Base-by-base conservation (phyloP, 352 stramenopile genomes). In the Globisporangium echinulatum region DNA sequence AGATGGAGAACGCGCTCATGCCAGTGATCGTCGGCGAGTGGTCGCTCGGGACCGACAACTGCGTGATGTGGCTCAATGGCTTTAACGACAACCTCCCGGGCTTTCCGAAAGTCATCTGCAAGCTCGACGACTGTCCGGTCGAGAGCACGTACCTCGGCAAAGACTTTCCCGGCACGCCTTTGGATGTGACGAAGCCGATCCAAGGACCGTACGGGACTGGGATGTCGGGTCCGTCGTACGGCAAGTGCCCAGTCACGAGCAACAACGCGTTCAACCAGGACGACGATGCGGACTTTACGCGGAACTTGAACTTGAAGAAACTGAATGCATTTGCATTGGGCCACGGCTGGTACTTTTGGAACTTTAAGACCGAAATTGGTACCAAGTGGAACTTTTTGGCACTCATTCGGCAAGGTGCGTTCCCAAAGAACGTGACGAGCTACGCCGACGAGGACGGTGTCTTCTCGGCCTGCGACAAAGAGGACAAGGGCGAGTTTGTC, bases 331-430 rank as follows among this genome's bases (percentile, higher is more conserved):
- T 96, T 61, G 83, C 80, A 0, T 71, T 96, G 37, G 90, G 88
- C 36, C 90, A 98, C 71, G 93, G 92, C n/a, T 96, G 90, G 71
- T 97, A 96, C 77, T 98, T 97, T 66, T 97, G 90, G 93, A 98
- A 97, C 65, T 98, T 97, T 71, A 88, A 95, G 62, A 97, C 90
- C 1, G 93, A 98, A 68, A 68, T 97, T 11, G 88, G 89, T 44
- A 80, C 85, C 17, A 73, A 81, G n/a, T 98, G 93, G 93, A 90
- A 85, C 53, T 97, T 97, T 61, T 74, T 97, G 61, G 63, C 77
- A 43, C 64, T 89, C 19, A 65, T 83, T 54, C 77, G 75, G 40
- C 37, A 75, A n/a, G 82, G 82, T 9, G 69, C 66, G 13, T 86
- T 92, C 64, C 83, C 83, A 3, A 87, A 87, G 59, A 90, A 90